Evolutionary conservation across 2,329 filamentous ascomycete species (phyloP).

Genomic region (Aspergillaceae sp.): DNA sequence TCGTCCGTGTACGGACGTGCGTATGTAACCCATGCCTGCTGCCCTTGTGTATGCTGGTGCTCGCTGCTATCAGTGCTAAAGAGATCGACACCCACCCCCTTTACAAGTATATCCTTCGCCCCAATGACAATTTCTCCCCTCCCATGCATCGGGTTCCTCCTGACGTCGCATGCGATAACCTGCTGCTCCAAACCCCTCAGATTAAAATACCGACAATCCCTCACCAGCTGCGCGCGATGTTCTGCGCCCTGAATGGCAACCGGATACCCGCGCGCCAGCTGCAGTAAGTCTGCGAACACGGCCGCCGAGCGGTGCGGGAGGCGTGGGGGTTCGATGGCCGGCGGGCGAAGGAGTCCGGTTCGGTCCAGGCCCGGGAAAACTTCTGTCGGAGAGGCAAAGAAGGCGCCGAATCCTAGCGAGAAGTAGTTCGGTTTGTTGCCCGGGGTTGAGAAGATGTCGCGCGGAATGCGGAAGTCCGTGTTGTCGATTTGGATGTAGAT

Average conservation of each 20-base stretch:
- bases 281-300: slow-evolving; percentile 72
- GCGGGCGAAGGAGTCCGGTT: slow-evolving; percentile 70
- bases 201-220: slow-evolving; percentile 88
- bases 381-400: slow-evolving; percentile 71
- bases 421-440: slow-evolving; percentile 97
- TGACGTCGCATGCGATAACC: slow-evolving; percentile 67
- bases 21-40: slow-evolving; percentile 59
- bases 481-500: slow-evolving; percentile 89
- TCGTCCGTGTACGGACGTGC: slow-evolving; percentile 80
- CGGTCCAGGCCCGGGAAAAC: slow-evolving; percentile 80
- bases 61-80: too few relatives aligned
- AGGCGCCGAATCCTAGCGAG: slow-evolving; percentile 77
- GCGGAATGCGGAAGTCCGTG: slow-evolving; percentile 78
- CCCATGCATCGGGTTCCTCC: slow-evolving; percentile 61
- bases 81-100: too few relatives aligned
- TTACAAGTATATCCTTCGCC: too few relatives aligned
- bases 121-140: slow-evolving; percentile 59
- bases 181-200: slow-evolving; percentile 85
- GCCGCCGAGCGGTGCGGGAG: slow-evolving; percentile 77
- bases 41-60: too few relatives aligned
- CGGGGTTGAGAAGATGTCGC: slow-evolving; percentile 73
- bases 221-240: slow-evolving; percentile 67
- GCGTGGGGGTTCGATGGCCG: slow-evolving; percentile 72
- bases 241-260: slow-evolving; percentile 65
- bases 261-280: slow-evolving; percentile 74